These are phyloP conservation scores for Sphaerobolus stellatus DNA, from an alignment of 1,284 basidiomycete genomes.

Conservation along the genomic window DNA sequence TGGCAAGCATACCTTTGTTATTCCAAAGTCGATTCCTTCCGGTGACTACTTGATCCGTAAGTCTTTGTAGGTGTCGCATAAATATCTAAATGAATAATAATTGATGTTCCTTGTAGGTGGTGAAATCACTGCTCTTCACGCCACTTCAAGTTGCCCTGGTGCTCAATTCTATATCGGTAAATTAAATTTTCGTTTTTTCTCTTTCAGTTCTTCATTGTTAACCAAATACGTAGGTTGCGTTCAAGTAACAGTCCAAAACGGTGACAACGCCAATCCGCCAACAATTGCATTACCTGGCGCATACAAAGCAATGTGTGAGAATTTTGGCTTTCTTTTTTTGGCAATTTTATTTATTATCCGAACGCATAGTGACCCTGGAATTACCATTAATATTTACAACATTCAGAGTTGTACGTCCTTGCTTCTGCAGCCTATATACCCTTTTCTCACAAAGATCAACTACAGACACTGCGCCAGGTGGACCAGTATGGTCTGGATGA, in stretches of 20 bases:
- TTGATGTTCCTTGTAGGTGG: slow-evolving; percentile 18
- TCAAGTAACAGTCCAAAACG: slow-evolving; percentile 39
- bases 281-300: slow-evolving; percentile 48
- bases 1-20: slow-evolving; percentile 46
- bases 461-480: slow-evolving; percentile 3
- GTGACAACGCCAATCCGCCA: slow-evolving; percentile 21
- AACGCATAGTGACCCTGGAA: slow-evolving; percentile 40
- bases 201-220: not conserved
- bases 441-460: too few relatives aligned
- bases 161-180: slow-evolving; percentile 47
- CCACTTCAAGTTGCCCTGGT: slow-evolving; percentile 41
- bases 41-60: slow-evolving; percentile 52
- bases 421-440: not conserved
- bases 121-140: slow-evolving; percentile 43
- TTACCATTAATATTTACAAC: slow-evolving; percentile 43
- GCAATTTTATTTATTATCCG: not conserved
- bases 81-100: not conserved
- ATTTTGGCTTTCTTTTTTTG: not conserved
- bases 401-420: slow-evolving; percentile 34
- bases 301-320: slow-evolving; percentile 33
- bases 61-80: slow-evolving; percentile 4
- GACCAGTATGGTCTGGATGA: slow-evolving; percentile 6
- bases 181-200: not conserved
- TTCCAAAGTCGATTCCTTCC: slow-evolving; percentile 47
- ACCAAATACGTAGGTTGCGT: slow-evolving; percentile 27